Conservation (phyloP, 2,329 filamentous ascomycete species). For the Aspergillus sp. region DNA sequence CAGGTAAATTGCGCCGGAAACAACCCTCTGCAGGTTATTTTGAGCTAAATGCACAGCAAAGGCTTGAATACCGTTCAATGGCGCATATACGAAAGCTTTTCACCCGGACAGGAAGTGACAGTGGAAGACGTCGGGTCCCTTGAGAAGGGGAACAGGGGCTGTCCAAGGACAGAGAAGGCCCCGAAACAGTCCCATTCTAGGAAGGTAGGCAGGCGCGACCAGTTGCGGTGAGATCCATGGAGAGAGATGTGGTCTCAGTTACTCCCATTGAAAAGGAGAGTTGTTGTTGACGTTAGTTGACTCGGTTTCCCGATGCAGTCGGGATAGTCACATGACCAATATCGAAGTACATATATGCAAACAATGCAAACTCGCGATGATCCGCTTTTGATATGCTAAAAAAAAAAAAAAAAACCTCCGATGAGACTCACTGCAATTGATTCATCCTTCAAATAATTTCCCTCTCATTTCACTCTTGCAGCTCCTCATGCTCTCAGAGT, state of each 20-base stretch:
- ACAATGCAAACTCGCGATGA: constrained; percentile 26
- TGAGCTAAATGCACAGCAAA: neutral
- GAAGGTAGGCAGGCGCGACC: neutral
- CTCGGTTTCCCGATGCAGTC: neutral
- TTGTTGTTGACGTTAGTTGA: neutral
- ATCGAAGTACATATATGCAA: constrained; percentile 12
- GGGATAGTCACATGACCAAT: neutral
- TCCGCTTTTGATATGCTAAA: constrained; percentile 15
- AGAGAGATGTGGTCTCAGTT: neutral
- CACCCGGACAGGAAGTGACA: neutral
- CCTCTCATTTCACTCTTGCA: constrained; percentile 6
- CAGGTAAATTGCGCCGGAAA: neutral
- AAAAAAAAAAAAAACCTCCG: constrained; percentile 9
- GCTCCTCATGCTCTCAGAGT: constrained; percentile 43
- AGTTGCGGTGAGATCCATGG: neutral
- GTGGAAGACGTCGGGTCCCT: neutral
- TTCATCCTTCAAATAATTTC: constrained; percentile 9
- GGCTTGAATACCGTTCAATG: neutral
- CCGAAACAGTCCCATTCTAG: neutral
- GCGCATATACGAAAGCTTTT: neutral
- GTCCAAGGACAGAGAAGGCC: neutral
- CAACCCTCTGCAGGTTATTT: neutral
- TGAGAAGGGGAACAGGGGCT: neutral
- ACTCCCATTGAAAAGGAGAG: neutral
- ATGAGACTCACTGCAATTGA: neutral